These are phyloP conservation scores for Diaporthe caulivora DNA, from an alignment of 2,329 filamentous ascomycete genomes.

Conservation along the genomic window DNA sequence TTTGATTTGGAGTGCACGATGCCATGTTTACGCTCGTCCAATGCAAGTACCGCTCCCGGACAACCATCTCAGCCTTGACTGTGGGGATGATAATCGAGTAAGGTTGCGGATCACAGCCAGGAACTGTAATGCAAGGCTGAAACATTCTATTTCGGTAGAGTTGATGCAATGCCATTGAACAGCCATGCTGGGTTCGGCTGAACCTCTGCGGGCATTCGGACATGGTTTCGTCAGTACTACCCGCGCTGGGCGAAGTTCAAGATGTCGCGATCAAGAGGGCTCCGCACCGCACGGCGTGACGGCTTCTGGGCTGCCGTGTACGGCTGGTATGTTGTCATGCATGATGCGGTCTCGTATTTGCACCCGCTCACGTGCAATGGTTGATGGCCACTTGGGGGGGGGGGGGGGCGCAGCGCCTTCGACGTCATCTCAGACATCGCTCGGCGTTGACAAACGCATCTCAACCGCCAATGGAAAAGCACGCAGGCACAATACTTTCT, in stretches of 20 bases:
- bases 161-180: neutral
- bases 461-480: neutral
- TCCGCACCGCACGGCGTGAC: neutral
- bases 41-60: neutral
- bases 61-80: neutral
- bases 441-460: neutral
- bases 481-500: neutral
- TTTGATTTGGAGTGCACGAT: neutral
- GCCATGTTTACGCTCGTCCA: neutral
- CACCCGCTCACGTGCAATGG: neutral
- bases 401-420: neutral
- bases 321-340: neutral
- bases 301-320: no score
- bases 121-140: conserved; percentile 1
- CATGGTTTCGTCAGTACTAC: neutral
- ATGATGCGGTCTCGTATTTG: neutral
- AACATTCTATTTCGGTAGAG: conserved; percentile 7
- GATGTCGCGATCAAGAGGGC: neutral
- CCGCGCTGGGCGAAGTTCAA: neutral
- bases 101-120: neutral
- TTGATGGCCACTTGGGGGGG: no score
- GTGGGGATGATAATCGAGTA: neutral
- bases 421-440: neutral
- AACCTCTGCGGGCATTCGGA: neutral
- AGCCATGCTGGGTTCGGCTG: neutral